Base-by-base conservation (phyloP, 208 protist genomes). In the Trypanosoma vivax region DNA sequence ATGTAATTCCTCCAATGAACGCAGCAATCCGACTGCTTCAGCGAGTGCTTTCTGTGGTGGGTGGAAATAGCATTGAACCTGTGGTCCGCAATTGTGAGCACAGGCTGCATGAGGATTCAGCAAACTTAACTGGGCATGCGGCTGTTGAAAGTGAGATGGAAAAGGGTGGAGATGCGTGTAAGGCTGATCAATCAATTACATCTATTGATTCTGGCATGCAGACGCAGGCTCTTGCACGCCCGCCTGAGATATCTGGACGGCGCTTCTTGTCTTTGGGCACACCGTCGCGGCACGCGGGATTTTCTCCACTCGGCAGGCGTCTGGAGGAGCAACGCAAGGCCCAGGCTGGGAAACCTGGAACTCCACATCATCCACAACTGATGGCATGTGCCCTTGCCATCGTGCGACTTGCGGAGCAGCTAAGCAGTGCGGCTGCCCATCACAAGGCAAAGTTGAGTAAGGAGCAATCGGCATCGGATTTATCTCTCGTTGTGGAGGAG, bases 11-110 rank as follows among this genome's bases (percentile, higher is more conserved):
- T 10, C 57, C 58, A 5, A 45, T 65, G 49, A 50, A 42, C 29
- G 43, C 47, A 6, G 58, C 58, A 13, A 11, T 46, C 0, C 34
- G 41, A 23, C 30, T 65, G n/a, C 37, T 65, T 25, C 39, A 43
- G 28, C 49, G 46, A 28, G 51, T 27, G 27, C 18, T 50, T 42
- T n/a, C 39, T 43, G 9, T 21, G 1, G 39, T n/a, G 9, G 25
- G 7, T 43, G 25, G 25, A 23, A 43, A n/a, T 43, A 43, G 25
- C 25, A 43, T 9, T 43, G 25, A 43, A n/a, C n/a, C n/a, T n/a
- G n/a, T n/a, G n/a, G n/a, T n/a, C n/a, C n/a, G n/a, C n/a, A n/a
- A n/a, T n/a, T n/a, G n/a, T n/a, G n/a, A n/a, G n/a, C n/a, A n/a
- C n/a, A n/a, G n/a, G n/a, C n/a, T n/a, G n/a, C n/a, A n/a, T n/a